Conservation (phyloP, 2,329 filamentous ascomycete genomes). For the Zymoseptoria crescenta region DNA sequence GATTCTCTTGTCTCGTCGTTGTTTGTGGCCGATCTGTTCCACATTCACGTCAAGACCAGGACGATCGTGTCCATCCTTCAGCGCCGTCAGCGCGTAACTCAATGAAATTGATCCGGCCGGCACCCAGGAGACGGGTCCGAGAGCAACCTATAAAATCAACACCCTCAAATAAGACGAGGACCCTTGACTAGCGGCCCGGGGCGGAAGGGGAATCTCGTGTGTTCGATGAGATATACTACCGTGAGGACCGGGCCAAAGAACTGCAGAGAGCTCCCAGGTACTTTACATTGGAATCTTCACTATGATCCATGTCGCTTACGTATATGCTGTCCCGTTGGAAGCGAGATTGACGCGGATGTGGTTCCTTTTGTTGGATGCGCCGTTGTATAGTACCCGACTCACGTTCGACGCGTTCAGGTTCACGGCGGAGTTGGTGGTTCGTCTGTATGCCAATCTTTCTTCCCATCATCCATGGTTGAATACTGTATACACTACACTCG, state of each 20-base stretch:
- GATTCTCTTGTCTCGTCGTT: not conserved
- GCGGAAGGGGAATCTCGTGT: not conserved
- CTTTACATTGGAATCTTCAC: not conserved
- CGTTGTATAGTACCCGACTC: not conserved
- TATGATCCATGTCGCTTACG: not conserved
- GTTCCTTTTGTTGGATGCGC: not conserved
- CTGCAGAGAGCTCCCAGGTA: not conserved
- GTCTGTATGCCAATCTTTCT: too few relatives aligned
- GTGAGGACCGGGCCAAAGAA: not conserved
- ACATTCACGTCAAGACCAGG: not conserved
- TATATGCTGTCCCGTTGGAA: not conserved
- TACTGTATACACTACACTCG: too few relatives aligned
- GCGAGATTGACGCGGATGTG: not conserved
- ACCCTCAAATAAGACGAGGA: not conserved
- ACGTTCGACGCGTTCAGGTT: not conserved
- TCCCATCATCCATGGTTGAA: too few relatives aligned
- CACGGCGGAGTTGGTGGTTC: not conserved
- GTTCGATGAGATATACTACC: not conserved
- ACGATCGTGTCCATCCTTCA: not conserved
- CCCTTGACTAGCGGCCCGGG: not conserved
- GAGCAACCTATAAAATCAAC: not conserved
- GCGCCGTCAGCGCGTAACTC: not conserved
- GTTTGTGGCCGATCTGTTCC: not conserved
- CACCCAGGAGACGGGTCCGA: not conserved
- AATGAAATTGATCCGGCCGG: not conserved